Evolutionary conservation across 2,329 filamentous ascomycete species (phyloP), one percentile per base, ranked within the genome.

Genomic region (Penicillium sp.): DNA sequence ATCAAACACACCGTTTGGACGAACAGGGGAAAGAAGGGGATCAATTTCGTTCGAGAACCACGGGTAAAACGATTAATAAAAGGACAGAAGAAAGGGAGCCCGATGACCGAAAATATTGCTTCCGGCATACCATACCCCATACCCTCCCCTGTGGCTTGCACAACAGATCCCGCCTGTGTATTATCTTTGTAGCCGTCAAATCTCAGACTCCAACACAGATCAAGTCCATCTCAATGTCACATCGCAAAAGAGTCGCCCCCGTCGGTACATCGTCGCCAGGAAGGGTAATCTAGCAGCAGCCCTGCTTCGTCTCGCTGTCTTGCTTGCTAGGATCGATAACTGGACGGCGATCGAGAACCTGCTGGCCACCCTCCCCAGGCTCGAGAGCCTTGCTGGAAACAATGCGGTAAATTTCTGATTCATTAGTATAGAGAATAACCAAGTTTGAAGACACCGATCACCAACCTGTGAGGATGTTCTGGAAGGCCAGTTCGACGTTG

Each of bases 401-500:
- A 65, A 99, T 99, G 68, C 91, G 88, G 81, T 97, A 99, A 77
- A 99, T 99, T 80, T 99, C 93, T 95, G 70, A 5, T 10, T 33
- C 9, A 37, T 56, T 33, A 59, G 42, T 16, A 60, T 19, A 16
- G 12, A 12, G 16, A 25, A 25, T 25, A 25, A 9, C 6, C 16
- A 35, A 35, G 25, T 35, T 13, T 53, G 39, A 58, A 54, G 31
- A 28, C 18, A 33, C 12, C 42, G n/a, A 30, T 12, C 40, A 72
- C 81, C 55, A 81, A 96, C 92, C 92, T 69, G 93, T 99, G 71
- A 99, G 80, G 70, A 99, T 99, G 76, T 97, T 97, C 78, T 99
- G 92, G 83, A 99, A 97, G 53, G 93, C 93, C 68, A 97, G 84
- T 77, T 99, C 93, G 60, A 99, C 93, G 70, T 99, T 99, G 82